A percentile compares a stretch with the other conserved stretches of the same genome.
Conservation (phyloP, 345 rosid species). For the Diplotaxis tenuifolia region DNA sequence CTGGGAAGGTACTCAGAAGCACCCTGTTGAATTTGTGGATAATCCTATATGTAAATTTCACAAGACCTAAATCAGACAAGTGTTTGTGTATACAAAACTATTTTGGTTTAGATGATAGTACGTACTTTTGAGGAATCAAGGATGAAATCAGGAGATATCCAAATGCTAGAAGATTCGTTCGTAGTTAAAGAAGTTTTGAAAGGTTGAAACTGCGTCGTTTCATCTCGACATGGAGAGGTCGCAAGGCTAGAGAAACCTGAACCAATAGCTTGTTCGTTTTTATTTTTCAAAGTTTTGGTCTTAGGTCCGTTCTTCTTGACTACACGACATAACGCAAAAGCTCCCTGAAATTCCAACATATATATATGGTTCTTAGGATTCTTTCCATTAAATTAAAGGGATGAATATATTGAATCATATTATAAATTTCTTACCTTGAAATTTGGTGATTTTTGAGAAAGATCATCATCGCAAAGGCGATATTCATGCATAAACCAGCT, state of each 20-base stretch:
- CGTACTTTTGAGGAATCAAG: conserved; percentile 82
- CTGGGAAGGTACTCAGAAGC: conserved; percentile 41
- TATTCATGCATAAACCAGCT: conserved; percentile 39
- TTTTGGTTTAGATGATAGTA: background rate
- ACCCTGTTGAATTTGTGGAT: conserved; percentile 44
- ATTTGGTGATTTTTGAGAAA: conserved; percentile 47
- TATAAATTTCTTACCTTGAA: conserved; percentile 42
- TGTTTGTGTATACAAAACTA: background rate
- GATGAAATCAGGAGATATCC: conserved; percentile 74
- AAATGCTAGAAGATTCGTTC: conserved; percentile 41
- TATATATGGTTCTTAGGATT: background rate
- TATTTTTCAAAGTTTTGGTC: conserved; percentile 43
- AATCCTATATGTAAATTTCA: conserved; percentile 44
- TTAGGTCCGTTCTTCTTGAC: conserved; percentile 58
- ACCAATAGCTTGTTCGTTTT: conserved; percentile 44
- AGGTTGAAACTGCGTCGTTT: conserved; percentile 35
- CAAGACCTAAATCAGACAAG: background rate
- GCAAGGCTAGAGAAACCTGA: conserved; percentile 53
- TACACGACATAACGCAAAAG: conserved; percentile 74
- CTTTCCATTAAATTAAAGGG: background rate
- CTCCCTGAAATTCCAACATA: conserved; percentile 48
- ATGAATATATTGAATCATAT: background rate
- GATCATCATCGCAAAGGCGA: conserved; percentile 27
- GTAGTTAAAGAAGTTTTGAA: conserved; percentile 38
- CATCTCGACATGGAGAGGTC: conserved; percentile 44